Base-by-base conservation (phyloP, 2,329 filamentous ascomycete genomes). In the Beauveria bassiana region DNA sequence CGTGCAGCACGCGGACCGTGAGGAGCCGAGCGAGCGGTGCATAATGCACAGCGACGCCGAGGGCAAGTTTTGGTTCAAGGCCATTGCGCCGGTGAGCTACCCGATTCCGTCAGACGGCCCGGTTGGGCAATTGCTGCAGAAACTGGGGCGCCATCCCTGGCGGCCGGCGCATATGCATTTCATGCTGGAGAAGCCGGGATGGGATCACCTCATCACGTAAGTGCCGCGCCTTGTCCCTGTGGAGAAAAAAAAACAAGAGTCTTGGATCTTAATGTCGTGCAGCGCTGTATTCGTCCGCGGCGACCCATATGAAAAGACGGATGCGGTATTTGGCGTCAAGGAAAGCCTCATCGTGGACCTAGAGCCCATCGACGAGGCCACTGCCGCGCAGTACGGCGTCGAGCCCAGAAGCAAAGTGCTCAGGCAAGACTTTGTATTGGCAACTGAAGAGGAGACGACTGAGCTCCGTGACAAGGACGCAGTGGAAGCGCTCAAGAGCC, bases 281-380 rank as follows among this genome's bases (percentile, higher is more conserved):
- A 91, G 88, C 3, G 89, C 90, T 0, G 77, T 96, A 0, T 96
- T 93, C 69, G 77, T 93, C 60, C 84, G 88, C 3, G 86, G 86
- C 51, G 90, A 93, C 67, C 88, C 88, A 0, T 95, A 93, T 70
- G 90, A 93, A 76, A 89, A 85, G 1, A 90, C 88, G 0, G 91
- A 96, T 70, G 89, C 90, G 0, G 91, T 96, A 1, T 96, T 96
- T 68, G 91, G 91, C 22, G 90, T 96, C 62, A 96, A 96, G 73
- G 81, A 91, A 70, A 90, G 87, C 31, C 78, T 96, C 14, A 76
- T 91, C n/a, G 80, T 91, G 16, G 87, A 90, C 65, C 76, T 74
- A 66, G 79, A 64, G 75, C 80, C 68, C 77, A 84, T 66, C 55
- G 77, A 75, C 73, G 79, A 71, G 40, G 79, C 79, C 50, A 80